Evolutionary conservation across 1,139 yeast genomes (phyloP), one percentile per base, ranked within the genome.

Genomic region (Zygoascus meyerae): DNA sequence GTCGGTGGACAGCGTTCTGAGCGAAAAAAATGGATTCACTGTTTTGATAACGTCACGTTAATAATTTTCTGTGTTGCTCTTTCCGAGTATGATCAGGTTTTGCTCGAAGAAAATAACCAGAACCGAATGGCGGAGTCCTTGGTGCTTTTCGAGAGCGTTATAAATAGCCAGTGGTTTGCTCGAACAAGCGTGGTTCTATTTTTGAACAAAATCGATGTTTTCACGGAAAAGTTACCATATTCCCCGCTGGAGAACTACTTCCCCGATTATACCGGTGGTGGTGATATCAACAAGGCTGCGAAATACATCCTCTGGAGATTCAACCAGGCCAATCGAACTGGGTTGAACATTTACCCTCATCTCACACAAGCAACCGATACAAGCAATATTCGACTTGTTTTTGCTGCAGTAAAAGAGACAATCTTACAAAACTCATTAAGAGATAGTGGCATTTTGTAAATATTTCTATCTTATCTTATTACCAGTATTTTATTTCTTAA

Each of bases 1-100:
- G 96, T 89, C 43, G 97, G 97, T 52, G 97, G 97, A 1, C 98
- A 92, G 67, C 73, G 98, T 49, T 80, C 90, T 36, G 98, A 92
- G 66, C 76, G 98, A 49, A 81, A 83, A 56, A 92, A 92, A 63
- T 92, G 98, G 98, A 86, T 92, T 52, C 96, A 90, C 63, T 86
- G 95, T 61, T 89, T 89, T 60, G 95, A 89, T 65, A 87, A 89
- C 58, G 97, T 89, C 31, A 85, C 96, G 0, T 72, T 86, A 44
- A 85, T 89, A 43, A 86, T 89, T 49, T 89, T 87, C 64, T 87
- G 96, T 65, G 95, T 87, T 16, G 90, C 97, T 0, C 69, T 89
- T 45, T 82, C 92, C 2, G 97, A 89, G 64, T 89, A 89, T 60
- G 96, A 89, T 65, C 96, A 87, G 66, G 85, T 80, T 2, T 68